Percentiles rank a stretch among this genome's conserved stretches.
Evolutionary conservation across 352 stramenopile species (phyloP).

Genomic region (Thraustochytrium sp.): DNA sequence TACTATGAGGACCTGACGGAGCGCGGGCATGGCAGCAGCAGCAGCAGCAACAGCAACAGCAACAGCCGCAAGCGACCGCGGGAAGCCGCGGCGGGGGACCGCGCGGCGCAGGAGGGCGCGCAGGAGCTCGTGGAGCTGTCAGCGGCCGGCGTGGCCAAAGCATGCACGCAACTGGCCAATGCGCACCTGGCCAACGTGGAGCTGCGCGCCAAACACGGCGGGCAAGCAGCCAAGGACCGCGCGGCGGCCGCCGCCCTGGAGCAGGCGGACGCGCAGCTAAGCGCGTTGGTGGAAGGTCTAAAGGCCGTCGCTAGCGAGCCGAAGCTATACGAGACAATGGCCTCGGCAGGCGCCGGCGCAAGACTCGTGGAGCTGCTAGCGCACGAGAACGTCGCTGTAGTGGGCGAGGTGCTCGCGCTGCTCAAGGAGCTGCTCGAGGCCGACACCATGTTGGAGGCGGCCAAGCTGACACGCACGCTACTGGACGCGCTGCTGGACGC

Average conservation of each 20-base stretch:
- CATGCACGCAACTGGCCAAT: neutral
- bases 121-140: neutral
- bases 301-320: constrained; percentile 48
- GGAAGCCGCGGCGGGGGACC: neutral
- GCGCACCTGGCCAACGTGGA: neutral
- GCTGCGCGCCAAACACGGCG: neutral
- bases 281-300: constrained; percentile 52
- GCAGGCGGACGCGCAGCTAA: neutral
- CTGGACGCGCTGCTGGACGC: neutral
- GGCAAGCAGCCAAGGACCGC: neutral
- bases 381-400: neutral
- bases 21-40: too few relatives aligned
- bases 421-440: constrained; percentile 10
- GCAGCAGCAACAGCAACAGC: neutral
- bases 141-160: neutral
- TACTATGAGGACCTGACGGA: constrained; percentile 51
- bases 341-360: neutral
- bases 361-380: neutral
- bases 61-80: neutral
- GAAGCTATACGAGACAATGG: neutral
- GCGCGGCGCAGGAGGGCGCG: neutral
- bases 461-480: neutral
- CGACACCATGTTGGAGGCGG: neutral
- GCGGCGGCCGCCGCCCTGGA: neutral
- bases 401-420: neutral